Base-by-base conservation (phyloP, 2,329 filamentous ascomycete species). In the Aspergillus piperis region DNA sequence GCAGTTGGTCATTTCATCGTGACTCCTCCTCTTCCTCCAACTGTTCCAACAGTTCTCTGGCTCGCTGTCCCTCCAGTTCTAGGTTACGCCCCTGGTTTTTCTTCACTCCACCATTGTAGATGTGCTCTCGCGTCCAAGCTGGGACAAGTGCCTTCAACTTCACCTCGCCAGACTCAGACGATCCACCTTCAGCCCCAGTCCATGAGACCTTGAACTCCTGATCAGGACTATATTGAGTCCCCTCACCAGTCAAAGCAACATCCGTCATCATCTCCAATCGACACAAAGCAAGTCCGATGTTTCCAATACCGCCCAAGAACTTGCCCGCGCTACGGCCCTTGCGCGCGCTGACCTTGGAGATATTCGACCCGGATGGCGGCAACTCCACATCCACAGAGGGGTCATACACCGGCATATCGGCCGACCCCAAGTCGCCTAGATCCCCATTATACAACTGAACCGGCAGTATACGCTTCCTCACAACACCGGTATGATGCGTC, bases 241-340 rank as follows among this genome's bases (percentile, higher is more conserved):
- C 83, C 64, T 90, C 87, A 59, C 87, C 90, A 2, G 89, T 90
- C 57, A 95, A 79, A 36, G 81, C 81, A 51, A 95, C 79, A 71
- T 92, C 89, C 5, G 91, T 96, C 93, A 97, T 97, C 72, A 89
- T 88, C 78, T 96, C 92, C 67, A 98, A 77, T 25, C 94, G 87
- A 73, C 94, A 97, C 66, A 97, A 78, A 2, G 88, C 94, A 55
- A 99, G 81, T 1, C 95, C 95, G 30, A 98, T 78, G 72, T 97
- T 96, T 0, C 93, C 94, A 13, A 94, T 81, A 0, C 90, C 89
- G 32, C 80, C 81, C 55, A 98, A 81, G 80, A 91, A 93, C 73
- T 91, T 96, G 47, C 94, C 95, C 0, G 89, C 88, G 63, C 87
- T 88, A 67, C 92, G 87, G 17, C 71, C 89, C 84, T 74, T 79